Base-by-base conservation (phyloP, 352 stramenopile genomes). In the Elongisporangium undulatum region DNA sequence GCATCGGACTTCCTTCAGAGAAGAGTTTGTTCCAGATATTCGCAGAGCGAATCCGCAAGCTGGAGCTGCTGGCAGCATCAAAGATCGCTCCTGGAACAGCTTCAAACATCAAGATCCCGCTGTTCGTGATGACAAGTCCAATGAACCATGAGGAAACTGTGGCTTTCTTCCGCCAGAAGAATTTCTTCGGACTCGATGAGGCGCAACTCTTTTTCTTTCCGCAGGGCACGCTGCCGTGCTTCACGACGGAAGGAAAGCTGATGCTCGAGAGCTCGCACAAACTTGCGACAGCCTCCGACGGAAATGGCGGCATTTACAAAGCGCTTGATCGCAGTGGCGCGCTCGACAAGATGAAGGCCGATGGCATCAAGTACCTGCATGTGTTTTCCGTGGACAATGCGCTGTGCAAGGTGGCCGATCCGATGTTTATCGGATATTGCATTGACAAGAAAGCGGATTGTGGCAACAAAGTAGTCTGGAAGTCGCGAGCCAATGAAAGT, bases 361-460 rank as follows among this genome's bases (percentile, higher is more conserved):
- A 69, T 8, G 94, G 93, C 1, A 90, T 99, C 41, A 79, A 98
- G 69, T 97, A 98, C 66, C 63, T 99, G 57, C 95, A 99, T 70
- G 92, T 97, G 3, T 99, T 98, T 79, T 97, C 88, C 2, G 97
- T 99, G 49, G 97, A 99, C 72, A 99, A 99, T 77, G 92, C 89
- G 21, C 73, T 99, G n/a, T 96, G 96, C 38, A 97, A 97, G 59
- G 89, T 95, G 10, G 92, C 89, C 7, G 97, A 99, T 72, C 97
- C 97, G 0, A 67, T 87, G 15, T 99, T 99, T 72, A 77, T 99
- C 6, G 97, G 97, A 21, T 98, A 98, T 68, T 99, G 96, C 69
- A 90, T 99, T 15, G 72, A 82, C 48, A 85, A 97, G 56, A 63
- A 86, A 45, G 94, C 96, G 10, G 94, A 99, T 71, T 98, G 93